A percentile compares a stretch with the other conserved stretches of the same genome.
phyloP scores from a whole-genome alignment of 805 yeast genomes.

The Ogataea chonburiensis region DNA sequence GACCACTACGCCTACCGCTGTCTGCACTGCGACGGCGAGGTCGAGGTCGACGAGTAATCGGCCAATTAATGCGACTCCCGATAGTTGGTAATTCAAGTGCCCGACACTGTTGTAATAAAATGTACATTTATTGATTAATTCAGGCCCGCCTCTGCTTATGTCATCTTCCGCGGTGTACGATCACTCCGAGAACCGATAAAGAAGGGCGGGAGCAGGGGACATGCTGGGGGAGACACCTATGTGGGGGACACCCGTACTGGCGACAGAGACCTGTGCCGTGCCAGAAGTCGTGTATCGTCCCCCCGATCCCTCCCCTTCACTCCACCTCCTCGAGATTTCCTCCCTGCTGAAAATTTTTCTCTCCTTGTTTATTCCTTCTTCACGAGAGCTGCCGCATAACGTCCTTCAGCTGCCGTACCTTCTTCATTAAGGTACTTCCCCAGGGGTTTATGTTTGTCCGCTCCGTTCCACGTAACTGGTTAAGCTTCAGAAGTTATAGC shows the following conservation, averaged over 20 bases:
- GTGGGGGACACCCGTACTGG: too few relatives aligned
- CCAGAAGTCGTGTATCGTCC: too few relatives aligned
- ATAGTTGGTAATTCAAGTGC: too few relatives aligned
- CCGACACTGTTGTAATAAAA: too few relatives aligned
- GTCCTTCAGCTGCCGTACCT: slow-evolving; percentile 23
- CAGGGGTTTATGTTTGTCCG: slow-evolving; percentile 12
- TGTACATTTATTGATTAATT: too few relatives aligned
- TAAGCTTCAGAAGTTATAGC: slow-evolving; percentile 4
- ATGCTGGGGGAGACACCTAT: too few relatives aligned
- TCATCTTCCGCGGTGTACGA: slow-evolving; percentile 11
- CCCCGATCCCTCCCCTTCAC: too few relatives aligned
- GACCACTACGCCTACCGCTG: slow-evolving; percentile 42
- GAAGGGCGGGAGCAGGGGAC: neutral
- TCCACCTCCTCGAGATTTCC: neutral
- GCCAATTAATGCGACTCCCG: too few relatives aligned
- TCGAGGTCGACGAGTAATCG: slow-evolving; percentile 40
- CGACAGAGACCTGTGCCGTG: too few relatives aligned
- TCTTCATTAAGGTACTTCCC: slow-evolving; percentile 12
- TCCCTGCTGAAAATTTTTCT: slow-evolving; percentile 4
- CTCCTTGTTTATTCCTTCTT: slow-evolving; percentile 6
- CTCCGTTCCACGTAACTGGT: slow-evolving; percentile 4
- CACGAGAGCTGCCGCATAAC: slow-evolving; percentile 57
- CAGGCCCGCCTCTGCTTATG: slow-evolving; percentile 2
- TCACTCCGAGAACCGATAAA: slow-evolving; percentile 1
- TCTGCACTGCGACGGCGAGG: slow-evolving; percentile 57